Percentiles rank a stretch among this genome's conserved stretches.
Evolutionary conservation across 305 asterid species (phyloP).

Genomic region (Fraxinus paxiana): DNA sequence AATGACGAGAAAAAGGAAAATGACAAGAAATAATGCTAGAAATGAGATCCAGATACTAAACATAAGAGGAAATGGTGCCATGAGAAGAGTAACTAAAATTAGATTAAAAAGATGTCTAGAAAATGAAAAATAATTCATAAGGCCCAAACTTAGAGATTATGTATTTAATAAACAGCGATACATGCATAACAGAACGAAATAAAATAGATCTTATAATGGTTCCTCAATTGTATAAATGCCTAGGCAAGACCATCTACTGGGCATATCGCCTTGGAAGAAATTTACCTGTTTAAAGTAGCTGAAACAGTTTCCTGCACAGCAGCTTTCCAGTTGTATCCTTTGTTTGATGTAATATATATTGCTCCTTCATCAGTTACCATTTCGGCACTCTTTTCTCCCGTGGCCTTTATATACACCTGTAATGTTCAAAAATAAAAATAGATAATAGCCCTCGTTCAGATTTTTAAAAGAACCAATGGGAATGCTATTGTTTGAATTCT

Average conservation of each 20-base stretch:
- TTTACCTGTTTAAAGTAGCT: slow-evolving; percentile 90
- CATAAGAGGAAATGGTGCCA: background rate
- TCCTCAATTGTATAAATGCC: background rate
- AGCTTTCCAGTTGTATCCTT: slow-evolving; percentile 98
- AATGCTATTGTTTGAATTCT: background rate
- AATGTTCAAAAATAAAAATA: background rate
- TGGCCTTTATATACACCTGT: slow-evolving; percentile 66
- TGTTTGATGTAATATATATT: slow-evolving; percentile 79
- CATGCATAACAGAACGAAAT: background rate
- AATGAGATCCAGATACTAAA: background rate
- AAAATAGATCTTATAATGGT: background rate
- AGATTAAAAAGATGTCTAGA: background rate
- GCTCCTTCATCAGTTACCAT: slow-evolving; percentile 99
- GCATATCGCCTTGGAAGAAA: slow-evolving; percentile 22
- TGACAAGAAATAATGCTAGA: background rate
- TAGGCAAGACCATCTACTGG: slow-evolving; percentile 11
- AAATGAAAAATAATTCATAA: background rate
- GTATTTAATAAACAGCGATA: background rate
- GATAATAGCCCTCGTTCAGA: background rate
- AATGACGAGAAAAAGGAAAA: background rate
- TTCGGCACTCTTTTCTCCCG: slow-evolving; percentile 86
- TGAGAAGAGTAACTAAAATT: background rate
- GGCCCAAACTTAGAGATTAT: background rate
- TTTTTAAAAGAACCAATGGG: background rate
- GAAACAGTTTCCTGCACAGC: slow-evolving; percentile 97